These are phyloP conservation scores for Delonix regia DNA, from an alignment of 306 rosid species.

Conservation along the genomic window DNA sequence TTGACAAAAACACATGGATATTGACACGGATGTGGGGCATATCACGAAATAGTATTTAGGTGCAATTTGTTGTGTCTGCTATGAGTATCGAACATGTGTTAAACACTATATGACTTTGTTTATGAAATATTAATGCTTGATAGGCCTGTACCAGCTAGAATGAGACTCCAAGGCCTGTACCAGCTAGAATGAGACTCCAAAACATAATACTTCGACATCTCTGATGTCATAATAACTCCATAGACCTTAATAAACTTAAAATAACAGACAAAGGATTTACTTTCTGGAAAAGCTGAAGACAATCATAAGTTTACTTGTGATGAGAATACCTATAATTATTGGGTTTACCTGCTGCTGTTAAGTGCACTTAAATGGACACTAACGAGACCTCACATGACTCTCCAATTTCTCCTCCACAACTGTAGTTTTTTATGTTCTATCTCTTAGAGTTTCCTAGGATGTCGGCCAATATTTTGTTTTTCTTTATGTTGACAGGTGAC, in stretches of 20 bases:
- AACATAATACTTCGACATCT: neutral
- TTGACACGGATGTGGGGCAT: too few species aligned
- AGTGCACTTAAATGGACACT: neutral
- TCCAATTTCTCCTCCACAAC: too few species aligned
- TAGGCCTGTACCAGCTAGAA: neutral
- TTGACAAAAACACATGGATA: too few species aligned
- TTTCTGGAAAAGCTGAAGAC: neutral
- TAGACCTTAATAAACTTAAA: neutral
- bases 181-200: neutral
- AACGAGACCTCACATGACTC: neutral
- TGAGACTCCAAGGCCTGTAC: neutral
- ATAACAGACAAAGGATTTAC: neutral
- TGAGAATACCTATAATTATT: neutral
- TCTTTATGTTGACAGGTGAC: neutral
- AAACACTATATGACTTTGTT: neutral
- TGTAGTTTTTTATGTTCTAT: neutral
- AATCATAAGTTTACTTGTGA: neutral
- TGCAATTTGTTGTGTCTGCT: neutral
- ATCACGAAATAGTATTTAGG: neutral
- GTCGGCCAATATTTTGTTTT: neutral
- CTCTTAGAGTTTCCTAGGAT: neutral
- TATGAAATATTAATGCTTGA: neutral
- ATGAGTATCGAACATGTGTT: neutral
- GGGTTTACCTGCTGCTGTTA: neutral
- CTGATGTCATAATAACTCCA: neutral